phyloP scores from a whole-genome alignment of 306 rosid species.

The Astragalus glycyphyllos region DNA sequence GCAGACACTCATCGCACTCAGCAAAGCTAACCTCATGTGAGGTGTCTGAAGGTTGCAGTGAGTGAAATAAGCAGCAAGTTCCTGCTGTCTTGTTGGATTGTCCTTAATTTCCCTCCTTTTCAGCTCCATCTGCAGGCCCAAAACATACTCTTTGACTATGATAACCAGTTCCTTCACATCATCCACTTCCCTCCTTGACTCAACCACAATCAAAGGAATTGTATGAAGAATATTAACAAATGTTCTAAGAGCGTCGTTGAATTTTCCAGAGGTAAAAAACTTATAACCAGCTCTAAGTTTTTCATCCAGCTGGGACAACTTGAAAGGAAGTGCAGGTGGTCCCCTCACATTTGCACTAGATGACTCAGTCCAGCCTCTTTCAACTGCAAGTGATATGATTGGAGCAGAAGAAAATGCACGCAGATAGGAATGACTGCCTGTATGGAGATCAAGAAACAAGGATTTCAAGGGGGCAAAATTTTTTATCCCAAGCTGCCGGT shows the following conservation, averaged over 20 bases:
- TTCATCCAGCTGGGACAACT: slow-evolving; percentile 81
- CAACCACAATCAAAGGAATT: slow-evolving; percentile 85
- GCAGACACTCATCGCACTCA: slow-evolving; percentile 68
- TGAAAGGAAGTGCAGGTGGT: slow-evolving; percentile 79
- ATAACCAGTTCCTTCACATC: slow-evolving; percentile 86
- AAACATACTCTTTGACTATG: slow-evolving; percentile 82
- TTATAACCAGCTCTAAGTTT: slow-evolving; percentile 88
- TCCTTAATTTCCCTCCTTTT: slow-evolving; percentile 75
- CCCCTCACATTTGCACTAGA: slow-evolving; percentile 76
- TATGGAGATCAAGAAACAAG: slow-evolving; percentile 78
- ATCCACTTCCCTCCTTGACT: slow-evolving; percentile 94
- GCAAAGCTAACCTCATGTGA: slow-evolving; percentile 86
- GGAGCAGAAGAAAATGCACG: slow-evolving; percentile 86
- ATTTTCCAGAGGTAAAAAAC: slow-evolving; percentile 77
- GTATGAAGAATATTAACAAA: slow-evolving; percentile 79
- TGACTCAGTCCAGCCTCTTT: slow-evolving; percentile 89
- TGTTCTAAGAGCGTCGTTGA: slow-evolving; percentile 73
- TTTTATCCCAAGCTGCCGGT: slow-evolving; percentile 86
- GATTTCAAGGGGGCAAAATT: slow-evolving; percentile 78
- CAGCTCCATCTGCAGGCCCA: slow-evolving; percentile 84
- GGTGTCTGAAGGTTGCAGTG: slow-evolving; percentile 93
- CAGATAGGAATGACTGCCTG: slow-evolving; percentile 82
- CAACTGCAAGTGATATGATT: slow-evolving; percentile 73
- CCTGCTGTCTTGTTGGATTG: slow-evolving; percentile 73
- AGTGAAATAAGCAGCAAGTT: slow-evolving; percentile 97